Evolutionary conservation across 148 eudicot species (phyloP), one percentile per base, ranked within the genome.

Genomic region (Vaccinium darrowii): DNA sequence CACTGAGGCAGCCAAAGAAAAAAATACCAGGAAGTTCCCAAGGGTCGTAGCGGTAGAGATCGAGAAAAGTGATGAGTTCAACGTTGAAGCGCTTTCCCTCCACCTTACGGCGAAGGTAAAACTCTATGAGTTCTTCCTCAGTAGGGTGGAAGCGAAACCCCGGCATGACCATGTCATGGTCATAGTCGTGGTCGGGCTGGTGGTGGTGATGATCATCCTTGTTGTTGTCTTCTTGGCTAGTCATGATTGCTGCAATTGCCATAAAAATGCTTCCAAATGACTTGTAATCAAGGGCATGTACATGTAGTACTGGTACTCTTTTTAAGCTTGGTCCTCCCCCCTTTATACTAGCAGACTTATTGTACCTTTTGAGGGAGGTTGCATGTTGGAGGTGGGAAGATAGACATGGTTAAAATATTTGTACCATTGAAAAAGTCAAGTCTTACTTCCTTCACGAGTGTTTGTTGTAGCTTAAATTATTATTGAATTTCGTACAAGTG

Each of bases 51-150:
- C 98, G 98, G 81, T 93, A 95, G 67, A 95, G 98, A 91, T 94
- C 98, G 10, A 95, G 93, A 80, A 92, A 95, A 88, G 98, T 94
- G 89, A 95, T 94, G 88, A 95, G 95, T 11, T 95, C 98, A n/a
- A 94, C 98, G 81, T 94, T 95, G 90, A 95, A 95, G 52, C 92
- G 90, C 81, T 95, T 95, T 88, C 98, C 98, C 89, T 95, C 98
- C 12, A 95, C 95, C 93, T 94, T 95, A 90, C 98, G 98, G 79
- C 98, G 95, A 90, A 95, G 98, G 92, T 95, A 95, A 88, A 95
- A 95, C 85, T 95, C 98, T 1, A 95, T 89, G 27, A 95, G 93
- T 81, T 95, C 98, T 84, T 95, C 98, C 75, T 95, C 98, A 0
- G 98, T 95, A 1, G 98, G 98, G 77, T 94, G 96, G 84, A 95